Conservation (phyloP, 1,284 basidiomycete genomes). For the Malassezia sp. region DNA sequence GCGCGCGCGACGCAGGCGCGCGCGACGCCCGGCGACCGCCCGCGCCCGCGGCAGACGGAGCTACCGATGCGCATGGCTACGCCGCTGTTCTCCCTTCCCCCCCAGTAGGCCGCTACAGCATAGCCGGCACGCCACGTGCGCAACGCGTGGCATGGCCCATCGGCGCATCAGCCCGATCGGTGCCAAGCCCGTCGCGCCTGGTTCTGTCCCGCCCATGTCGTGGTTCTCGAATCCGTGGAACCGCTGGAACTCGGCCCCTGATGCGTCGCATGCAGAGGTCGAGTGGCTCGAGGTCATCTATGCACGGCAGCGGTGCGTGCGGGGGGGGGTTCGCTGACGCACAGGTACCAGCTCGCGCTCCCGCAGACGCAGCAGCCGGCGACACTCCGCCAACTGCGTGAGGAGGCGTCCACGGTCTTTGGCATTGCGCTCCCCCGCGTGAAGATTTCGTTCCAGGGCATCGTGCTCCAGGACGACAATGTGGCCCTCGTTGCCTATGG, state of each 20-base stretch:
- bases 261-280: neutral
- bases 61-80: constrained; percentile 4
- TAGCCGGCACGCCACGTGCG: neutral
- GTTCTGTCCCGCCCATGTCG: constrained; percentile 23
- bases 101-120: constrained; percentile 1
- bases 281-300: constrained; percentile 32
- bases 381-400: constrained; percentile 32
- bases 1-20: neutral
- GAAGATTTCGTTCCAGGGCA: constrained; percentile 32
- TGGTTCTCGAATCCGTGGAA: constrained; percentile 46
- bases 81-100: constrained; percentile 13
- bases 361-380: constrained; percentile 19
- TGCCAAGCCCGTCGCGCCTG: neutral
- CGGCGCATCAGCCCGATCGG: neutral
- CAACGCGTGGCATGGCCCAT: neutral
- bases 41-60: neutral
- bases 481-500: constrained; percentile 29
- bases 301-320: constrained; percentile 31
- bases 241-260: constrained; percentile 16
- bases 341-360: constrained; percentile 25
- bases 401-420: constrained; percentile 31
- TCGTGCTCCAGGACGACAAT: constrained; percentile 37
- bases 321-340: neutral
- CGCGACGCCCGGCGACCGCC: neutral
- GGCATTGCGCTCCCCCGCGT: constrained; percentile 29